These are phyloP conservation scores for Diaporthe batatas DNA, from an alignment of 2,329 filamentous ascomycete genomes.

Conservation along the genomic window DNA sequence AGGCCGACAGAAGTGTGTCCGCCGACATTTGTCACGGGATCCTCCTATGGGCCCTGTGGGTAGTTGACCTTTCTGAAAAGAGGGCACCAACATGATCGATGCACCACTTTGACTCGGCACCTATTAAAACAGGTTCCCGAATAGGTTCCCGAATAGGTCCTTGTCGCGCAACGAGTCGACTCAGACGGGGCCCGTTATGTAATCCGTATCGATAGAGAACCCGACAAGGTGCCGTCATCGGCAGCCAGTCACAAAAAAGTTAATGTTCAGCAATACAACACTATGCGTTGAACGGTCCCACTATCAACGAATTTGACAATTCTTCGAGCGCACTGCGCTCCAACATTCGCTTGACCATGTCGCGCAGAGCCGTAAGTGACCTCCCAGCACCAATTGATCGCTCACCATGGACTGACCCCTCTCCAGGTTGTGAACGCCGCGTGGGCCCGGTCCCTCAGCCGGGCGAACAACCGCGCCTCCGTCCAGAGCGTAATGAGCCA, in stretches of 20 bases:
- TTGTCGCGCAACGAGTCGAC: too few relatives aligned
- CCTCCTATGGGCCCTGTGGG: too few relatives aligned
- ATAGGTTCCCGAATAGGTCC: too few relatives aligned
- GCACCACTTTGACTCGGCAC: too few relatives aligned
- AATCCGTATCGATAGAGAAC: constrained; percentile 10
- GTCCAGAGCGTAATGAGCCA: constrained; percentile 16
- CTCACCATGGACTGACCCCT: neutral
- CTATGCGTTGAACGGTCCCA: neutral
- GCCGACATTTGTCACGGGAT: too few relatives aligned
- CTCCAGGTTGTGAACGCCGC: constrained; percentile 12
- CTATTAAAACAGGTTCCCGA: too few relatives aligned
- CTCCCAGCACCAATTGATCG: neutral
- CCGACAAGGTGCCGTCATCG: constrained; percentile 14
- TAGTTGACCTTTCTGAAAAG: too few relatives aligned
- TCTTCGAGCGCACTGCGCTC: constrained; percentile 22
- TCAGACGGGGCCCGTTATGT: constrained; percentile 9
- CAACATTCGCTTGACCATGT: constrained; percentile 16
- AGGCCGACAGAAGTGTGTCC: too few relatives aligned
- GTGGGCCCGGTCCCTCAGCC: constrained; percentile 22
- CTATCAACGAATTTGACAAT: constrained; percentile 9
- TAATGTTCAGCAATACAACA: constrained; percentile 22
- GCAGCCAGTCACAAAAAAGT: constrained; percentile 33
- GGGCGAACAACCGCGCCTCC: constrained; percentile 24
- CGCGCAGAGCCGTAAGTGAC: constrained; percentile 10
- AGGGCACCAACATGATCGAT: too few relatives aligned